phyloP scores from a whole-genome alignment of 1,284 basidiomycete genomes.

The Ganoderma leucocontextum region DNA sequence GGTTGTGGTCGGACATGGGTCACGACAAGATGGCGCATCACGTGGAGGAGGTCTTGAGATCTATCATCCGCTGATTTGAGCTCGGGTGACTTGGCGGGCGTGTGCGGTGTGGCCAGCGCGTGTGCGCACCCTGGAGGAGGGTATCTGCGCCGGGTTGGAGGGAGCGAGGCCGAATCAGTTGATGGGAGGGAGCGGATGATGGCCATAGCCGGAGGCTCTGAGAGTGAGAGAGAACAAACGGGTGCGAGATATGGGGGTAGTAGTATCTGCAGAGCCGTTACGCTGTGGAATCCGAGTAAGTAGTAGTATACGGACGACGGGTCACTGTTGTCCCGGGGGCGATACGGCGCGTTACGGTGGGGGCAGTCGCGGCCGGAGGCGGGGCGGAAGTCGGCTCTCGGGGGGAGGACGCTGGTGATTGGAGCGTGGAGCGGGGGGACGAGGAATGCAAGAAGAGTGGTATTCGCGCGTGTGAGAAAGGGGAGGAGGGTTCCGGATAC shows the following conservation, averaged over 20 bases:
- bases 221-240: not conserved
- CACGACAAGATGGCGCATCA: slow-evolving; percentile 16
- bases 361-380: not conserved
- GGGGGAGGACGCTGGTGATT: slow-evolving; percentile 7
- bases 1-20: not conserved
- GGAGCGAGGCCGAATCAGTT: slow-evolving; percentile 14
- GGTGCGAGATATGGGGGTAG: not conserved
- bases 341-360: too few species aligned
- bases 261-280: not conserved
- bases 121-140: slow-evolving; percentile 18
- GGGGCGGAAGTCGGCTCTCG: slow-evolving; percentile 1
- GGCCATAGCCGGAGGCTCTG: slow-evolving; percentile 4
- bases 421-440: not conserved
- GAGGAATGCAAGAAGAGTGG: slow-evolving; percentile 13
- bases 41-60: slow-evolving; percentile 21
- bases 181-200: slow-evolving; percentile 12
- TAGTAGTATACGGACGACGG: too few species aligned
- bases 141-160: slow-evolving; percentile 5
- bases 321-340: too few species aligned
- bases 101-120: slow-evolving; percentile 23
- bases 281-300: not conserved
- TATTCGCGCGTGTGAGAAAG: slow-evolving; percentile 26
- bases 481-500: slow-evolving; percentile 20
- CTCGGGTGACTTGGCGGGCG: slow-evolving; percentile 25
- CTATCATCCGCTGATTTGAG: slow-evolving; percentile 28